A percentile compares a stretch with the other conserved stretches of the same genome.
Evolutionary conservation across 2,329 filamentous ascomycete genomes (phyloP).

Genomic region (Clonostachys byssicola): DNA sequence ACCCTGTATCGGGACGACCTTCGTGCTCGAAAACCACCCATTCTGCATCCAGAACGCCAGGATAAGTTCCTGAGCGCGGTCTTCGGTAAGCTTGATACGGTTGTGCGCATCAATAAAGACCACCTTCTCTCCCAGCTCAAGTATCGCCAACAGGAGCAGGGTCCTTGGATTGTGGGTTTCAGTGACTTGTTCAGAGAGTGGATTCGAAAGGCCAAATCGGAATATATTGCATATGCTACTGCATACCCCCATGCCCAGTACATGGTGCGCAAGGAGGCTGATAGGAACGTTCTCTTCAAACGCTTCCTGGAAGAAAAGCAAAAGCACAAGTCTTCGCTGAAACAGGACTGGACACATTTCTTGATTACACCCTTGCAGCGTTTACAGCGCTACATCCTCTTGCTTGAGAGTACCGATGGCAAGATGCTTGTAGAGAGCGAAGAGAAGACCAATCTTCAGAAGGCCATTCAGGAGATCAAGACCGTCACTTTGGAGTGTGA

Average conservation of each 20-base stretch:
- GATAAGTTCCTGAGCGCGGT: conserved; percentile 79
- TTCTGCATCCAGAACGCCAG: conserved; percentile 75
- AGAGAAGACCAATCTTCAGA: conserved; percentile 79
- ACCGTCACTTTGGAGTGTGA: conserved; percentile 88
- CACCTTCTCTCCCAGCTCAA: conserved; percentile 90
- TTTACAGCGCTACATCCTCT: conserved; percentile 82
- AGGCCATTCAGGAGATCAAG: conserved; percentile 89
- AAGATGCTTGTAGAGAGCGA: conserved; percentile 81
- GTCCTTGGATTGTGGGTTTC: conserved; percentile 89
- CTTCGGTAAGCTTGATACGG: conserved; percentile 85
- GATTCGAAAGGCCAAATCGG: conserved; percentile 87
- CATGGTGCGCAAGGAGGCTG: conserved; percentile 77
- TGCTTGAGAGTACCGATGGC: conserved; percentile 78
- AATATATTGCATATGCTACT: conserved; percentile 89
- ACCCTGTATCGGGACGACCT: conserved; percentile 83
- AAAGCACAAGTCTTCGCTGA: conserved; percentile 72
- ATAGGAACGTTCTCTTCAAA: conserved; percentile 80
- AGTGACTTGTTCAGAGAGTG: conserved; percentile 97
- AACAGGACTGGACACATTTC: conserved; percentile 91
- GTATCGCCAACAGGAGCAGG: conserved; percentile 94
- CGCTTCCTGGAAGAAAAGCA: conserved; percentile 80
- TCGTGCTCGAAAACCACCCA: conserved; percentile 65
- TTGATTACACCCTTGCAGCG: conserved; percentile 91
- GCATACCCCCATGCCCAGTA: conserved; percentile 82
- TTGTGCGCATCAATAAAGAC: conserved; percentile 89